Percentiles rank a stretch among this genome's conserved stretches.
phyloP scores from a whole-genome alignment of 768 basidiomycete genomes.

The Agrocybe praecox region DNA sequence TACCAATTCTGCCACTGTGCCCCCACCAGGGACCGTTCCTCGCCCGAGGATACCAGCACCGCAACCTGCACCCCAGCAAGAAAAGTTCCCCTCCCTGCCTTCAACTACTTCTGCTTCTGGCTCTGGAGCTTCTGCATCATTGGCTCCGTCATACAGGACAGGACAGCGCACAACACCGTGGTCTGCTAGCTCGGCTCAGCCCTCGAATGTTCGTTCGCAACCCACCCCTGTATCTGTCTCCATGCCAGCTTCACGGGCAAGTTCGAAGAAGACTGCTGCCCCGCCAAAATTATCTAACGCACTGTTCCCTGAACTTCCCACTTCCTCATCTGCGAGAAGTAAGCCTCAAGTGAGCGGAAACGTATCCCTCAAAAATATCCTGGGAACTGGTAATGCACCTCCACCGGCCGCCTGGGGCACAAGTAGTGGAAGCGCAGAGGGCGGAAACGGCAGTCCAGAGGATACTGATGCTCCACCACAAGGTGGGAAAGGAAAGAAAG shows the following conservation, averaged over 20 bases:
- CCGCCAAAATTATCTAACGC: constrained; percentile 54
- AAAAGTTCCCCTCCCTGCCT: constrained; percentile 38
- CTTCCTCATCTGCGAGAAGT: constrained; percentile 35
- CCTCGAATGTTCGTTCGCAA: constrained; percentile 14
- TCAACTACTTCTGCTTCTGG: constrained; percentile 12
- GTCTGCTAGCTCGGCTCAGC: constrained; percentile 43
- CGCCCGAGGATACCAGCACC: constrained; percentile 10
- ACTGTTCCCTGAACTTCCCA: constrained; percentile 74
- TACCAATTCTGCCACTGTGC: constrained; percentile 35
- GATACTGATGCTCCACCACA: constrained; percentile 29
- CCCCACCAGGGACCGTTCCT: constrained; percentile 17
- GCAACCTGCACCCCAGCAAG: constrained; percentile 15
- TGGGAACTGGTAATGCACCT: constrained; percentile 47
- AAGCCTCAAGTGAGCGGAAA: constrained; percentile 64
- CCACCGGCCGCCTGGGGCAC: constrained; percentile 14
- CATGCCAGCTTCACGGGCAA: neutral
- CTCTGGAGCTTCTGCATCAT: constrained; percentile 7
- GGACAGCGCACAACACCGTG: constrained; percentile 63
- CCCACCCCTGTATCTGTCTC: constrained; percentile 6
- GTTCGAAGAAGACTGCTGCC: constrained; percentile 18
- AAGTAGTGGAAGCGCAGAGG: constrained; percentile 33
- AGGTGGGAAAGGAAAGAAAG: constrained; percentile 62
- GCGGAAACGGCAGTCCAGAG: constrained; percentile 55
- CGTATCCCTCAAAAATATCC: constrained; percentile 65
- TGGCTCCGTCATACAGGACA: constrained; percentile 40